Percentiles rank a stretch among this genome's conserved stretches.
Evolutionary conservation across 176 grass and related monocot species (phyloP).

Genomic region (Triticum monococcum): DNA sequence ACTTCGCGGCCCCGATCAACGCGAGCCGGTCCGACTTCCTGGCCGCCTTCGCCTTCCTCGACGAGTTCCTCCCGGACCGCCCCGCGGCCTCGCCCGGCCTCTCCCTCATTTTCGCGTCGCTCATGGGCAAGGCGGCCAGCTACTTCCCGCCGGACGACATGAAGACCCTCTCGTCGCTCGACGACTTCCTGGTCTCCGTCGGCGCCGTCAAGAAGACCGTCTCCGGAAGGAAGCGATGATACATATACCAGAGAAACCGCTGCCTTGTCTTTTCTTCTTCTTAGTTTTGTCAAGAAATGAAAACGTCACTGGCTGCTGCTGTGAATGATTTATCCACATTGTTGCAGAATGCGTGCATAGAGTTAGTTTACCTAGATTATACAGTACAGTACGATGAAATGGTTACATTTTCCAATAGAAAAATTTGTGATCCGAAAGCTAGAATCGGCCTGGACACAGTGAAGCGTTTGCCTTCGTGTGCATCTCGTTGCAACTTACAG

Average conservation of each 20-base stretch:
- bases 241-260: background rate
- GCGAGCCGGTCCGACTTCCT: constrained; percentile 68
- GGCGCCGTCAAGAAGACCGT: constrained; percentile 82
- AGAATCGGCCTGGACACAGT: background rate
- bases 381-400: background rate
- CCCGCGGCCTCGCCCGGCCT: constrained; percentile 31
- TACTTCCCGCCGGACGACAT: constrained; percentile 90
- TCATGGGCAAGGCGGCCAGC: constrained; percentile 75
- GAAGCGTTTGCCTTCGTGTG: background rate
- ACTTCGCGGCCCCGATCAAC: constrained; percentile 68
- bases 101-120: constrained; percentile 62
- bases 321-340: background rate
- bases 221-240: constrained; percentile 69
- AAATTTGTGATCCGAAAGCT: background rate
- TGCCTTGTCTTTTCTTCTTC: background rate
- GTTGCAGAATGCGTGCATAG: background rate
- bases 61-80: constrained; percentile 66
- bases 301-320: background rate
- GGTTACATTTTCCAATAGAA: background rate
- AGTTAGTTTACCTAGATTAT: background rate
- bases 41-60: constrained; percentile 79
- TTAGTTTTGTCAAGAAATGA: constrained; percentile 28
- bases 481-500: background rate
- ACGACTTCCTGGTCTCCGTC: constrained; percentile 85
- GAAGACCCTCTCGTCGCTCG: constrained; percentile 94